Conservation (phyloP, 257 asterid species). For the Solanum tacnaense region DNA sequence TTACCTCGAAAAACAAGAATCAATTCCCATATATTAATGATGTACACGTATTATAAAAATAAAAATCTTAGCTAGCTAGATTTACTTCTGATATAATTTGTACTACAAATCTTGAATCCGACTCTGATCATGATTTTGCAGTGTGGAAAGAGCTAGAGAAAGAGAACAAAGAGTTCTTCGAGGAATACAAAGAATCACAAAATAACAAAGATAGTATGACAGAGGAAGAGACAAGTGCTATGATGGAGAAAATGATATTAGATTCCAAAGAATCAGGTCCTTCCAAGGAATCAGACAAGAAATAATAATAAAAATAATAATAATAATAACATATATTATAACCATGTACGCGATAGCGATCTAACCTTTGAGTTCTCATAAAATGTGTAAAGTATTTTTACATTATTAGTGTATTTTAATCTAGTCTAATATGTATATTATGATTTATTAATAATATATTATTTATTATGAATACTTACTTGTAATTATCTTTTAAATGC, state of each 20-base stretch:
- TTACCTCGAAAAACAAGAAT: too few species aligned
- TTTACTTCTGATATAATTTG: too few species aligned
- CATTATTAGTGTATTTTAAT: not conserved
- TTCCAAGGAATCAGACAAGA: not conserved
- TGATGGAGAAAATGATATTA: constrained; percentile 23
- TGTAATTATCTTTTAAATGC: not conserved
- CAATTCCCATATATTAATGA: not conserved
- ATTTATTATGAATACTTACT: not conserved
- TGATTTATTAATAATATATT: not conserved
- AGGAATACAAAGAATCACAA: constrained; percentile 23
- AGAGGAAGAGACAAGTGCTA: constrained; percentile 21
- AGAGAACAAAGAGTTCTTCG: constrained; percentile 36
- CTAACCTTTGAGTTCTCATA: not conserved
- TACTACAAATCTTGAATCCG: not conserved
- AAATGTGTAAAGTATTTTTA: not conserved
- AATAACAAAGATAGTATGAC: constrained; percentile 20
- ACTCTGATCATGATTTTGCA: not conserved
- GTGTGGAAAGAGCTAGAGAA: constrained; percentile 44
- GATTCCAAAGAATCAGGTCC: not conserved
- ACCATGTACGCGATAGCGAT: not conserved
- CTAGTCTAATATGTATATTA: not conserved
- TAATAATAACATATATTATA: not conserved
- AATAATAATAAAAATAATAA: not conserved
- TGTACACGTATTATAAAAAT: not conserved
- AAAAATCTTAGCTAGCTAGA: too few species aligned